Evolutionary conservation across 768 basidiomycete species (phyloP).

Genomic region (Termitomyces sp.): DNA sequence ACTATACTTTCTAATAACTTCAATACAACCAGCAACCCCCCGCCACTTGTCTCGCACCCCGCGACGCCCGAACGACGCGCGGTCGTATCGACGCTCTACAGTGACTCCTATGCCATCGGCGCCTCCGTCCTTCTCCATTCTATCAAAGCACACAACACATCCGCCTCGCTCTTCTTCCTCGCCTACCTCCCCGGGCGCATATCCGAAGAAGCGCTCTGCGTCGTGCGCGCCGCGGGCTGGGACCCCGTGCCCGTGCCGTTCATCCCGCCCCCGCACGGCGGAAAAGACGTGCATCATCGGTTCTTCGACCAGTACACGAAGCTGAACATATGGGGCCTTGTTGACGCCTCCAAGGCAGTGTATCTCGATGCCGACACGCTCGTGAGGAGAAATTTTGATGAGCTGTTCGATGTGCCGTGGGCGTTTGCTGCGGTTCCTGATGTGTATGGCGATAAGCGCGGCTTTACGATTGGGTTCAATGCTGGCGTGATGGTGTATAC

Average conservation of each 20-base stretch:
- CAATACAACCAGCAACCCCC: slow-evolving; percentile 7
- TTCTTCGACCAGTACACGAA: slow-evolving; percentile 40
- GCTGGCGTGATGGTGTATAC: slow-evolving; percentile 32
- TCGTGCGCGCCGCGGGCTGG: slow-evolving; percentile 33
- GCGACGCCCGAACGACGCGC: slow-evolving; percentile 12
- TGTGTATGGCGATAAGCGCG: slow-evolving; percentile 23
- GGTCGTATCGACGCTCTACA: slow-evolving; percentile 22
- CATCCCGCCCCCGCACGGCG: slow-evolving; percentile 32
- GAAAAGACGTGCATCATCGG: slow-evolving; percentile 26
- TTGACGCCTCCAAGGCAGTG: slow-evolving; percentile 28
- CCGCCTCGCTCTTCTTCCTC: slow-evolving; percentile 18
- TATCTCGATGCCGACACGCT: slow-evolving; percentile 41
- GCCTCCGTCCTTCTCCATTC: slow-evolving; percentile 24
- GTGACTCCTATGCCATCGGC: slow-evolving; percentile 22
- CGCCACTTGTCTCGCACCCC: slow-evolving; percentile 10
- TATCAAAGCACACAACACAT: slow-evolving; percentile 16
- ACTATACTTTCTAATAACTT: no score
- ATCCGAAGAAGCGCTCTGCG: slow-evolving; percentile 32
- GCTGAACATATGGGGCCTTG: slow-evolving; percentile 33
- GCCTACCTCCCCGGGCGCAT: slow-evolving; percentile 24
- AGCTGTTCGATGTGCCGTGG: slow-evolving; percentile 37
- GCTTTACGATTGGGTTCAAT: slow-evolving; percentile 32
- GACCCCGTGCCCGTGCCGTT: slow-evolving; percentile 24
- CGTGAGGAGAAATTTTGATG: slow-evolving; percentile 35
- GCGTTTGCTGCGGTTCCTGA: slow-evolving; percentile 36